phyloP scores from a whole-genome alignment of 2,329 filamentous ascomycete species.

The Tolypocladium endophyticum region DNA sequence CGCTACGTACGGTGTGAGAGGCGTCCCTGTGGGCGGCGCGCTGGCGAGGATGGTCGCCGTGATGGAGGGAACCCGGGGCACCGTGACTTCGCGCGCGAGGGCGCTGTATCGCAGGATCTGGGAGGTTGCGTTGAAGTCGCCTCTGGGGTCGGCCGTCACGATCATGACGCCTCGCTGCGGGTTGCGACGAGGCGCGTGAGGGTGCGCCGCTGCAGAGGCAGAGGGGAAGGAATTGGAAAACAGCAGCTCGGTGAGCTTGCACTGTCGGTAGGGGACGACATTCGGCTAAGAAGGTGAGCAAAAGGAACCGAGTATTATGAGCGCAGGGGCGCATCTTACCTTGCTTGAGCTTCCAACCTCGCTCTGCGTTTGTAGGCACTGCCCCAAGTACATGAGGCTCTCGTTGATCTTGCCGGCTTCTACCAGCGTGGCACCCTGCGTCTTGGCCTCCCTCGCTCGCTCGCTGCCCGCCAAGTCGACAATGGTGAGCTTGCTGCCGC shows the following conservation, averaged over 20 bases:
- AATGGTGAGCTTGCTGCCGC: constrained; percentile 69
- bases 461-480: constrained; percentile 93
- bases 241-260: constrained; percentile 74
- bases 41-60: constrained; percentile 55
- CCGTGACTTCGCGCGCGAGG: constrained; percentile 82
- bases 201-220: constrained; percentile 27
- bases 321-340: constrained; percentile 31
- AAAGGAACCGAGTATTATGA: neutral
- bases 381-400: constrained; percentile 94
- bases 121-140: constrained; percentile 93
- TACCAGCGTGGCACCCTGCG: constrained; percentile 79
- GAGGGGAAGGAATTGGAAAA: constrained; percentile 84
- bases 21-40: constrained; percentile 12
- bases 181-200: constrained; percentile 38
- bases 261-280: constrained; percentile 70
- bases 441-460: constrained; percentile 86
- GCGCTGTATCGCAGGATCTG: constrained; percentile 94
- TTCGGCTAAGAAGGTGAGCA: constrained; percentile 42
- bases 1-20: constrained; percentile 18
- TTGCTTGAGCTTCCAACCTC: constrained; percentile 64
- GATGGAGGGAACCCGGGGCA: constrained; percentile 77
- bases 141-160: constrained; percentile 83
- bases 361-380: constrained; percentile 92
- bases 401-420: constrained; percentile 99
- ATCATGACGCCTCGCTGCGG: constrained; percentile 93